phyloP scores from a whole-genome alignment of 2,329 filamentous ascomycete genomes.

The Diaporthe citri region DNA sequence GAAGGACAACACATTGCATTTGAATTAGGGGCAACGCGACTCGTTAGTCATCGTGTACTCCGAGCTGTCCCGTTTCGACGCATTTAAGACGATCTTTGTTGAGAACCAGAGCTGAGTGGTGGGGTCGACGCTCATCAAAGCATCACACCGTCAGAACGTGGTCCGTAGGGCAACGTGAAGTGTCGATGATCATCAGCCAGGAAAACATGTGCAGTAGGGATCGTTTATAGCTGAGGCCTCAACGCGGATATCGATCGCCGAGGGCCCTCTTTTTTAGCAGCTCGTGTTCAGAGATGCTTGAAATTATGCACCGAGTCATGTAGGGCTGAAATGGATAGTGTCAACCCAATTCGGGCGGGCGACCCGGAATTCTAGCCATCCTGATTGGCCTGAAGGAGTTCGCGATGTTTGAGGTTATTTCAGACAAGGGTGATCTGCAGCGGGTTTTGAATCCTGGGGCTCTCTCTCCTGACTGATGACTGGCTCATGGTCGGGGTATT shows the following conservation, averaged over 20 bases:
- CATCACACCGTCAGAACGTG: background rate
- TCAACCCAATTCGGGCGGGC: background rate
- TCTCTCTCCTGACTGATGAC: background rate
- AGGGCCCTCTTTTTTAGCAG: background rate
- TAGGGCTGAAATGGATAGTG: constrained; percentile 6
- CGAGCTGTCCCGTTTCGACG: constrained; percentile 3
- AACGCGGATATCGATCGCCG: background rate
- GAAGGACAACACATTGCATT: background rate
- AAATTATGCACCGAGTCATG: constrained; percentile 34
- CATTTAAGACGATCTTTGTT: background rate
- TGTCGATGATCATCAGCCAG: constrained; percentile 5
- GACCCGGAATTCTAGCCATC: background rate
- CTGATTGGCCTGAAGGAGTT: constrained; percentile 8
- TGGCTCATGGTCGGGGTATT: background rate
- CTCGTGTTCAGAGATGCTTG: constrained; percentile 10
- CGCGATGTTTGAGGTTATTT: constrained; percentile 9
- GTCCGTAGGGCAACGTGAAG: background rate
- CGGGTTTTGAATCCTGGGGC: background rate
- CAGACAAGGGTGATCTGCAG: constrained; percentile 13
- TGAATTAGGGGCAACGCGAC: background rate
- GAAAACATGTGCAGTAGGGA: background rate
- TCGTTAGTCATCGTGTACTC: constrained; percentile 2
- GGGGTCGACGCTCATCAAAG: background rate
- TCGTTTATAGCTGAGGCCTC: constrained; percentile 6
- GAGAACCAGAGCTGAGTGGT: constrained; percentile 14